Conservation (phyloP, 306 rosid species). For the Delonix regia region DNA sequence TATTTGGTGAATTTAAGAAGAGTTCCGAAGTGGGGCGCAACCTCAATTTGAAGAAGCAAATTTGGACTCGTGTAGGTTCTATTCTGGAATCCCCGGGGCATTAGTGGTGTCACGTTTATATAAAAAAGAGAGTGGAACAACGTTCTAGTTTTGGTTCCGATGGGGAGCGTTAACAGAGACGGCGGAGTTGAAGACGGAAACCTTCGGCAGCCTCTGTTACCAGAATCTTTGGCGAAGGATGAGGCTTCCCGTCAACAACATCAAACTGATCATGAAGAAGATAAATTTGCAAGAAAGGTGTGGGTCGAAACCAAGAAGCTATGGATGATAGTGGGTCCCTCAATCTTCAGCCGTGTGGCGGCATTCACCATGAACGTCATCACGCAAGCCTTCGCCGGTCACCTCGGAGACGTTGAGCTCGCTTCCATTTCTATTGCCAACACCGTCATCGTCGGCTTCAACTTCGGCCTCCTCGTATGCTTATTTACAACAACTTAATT, state of each 20-base stretch:
- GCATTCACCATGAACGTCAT: constrained; percentile 21
- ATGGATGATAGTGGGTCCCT: constrained; percentile 25
- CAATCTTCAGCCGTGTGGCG: constrained; percentile 24
- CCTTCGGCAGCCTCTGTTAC: background rate
- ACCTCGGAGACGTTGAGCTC: constrained; percentile 12
- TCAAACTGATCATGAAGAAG: background rate
- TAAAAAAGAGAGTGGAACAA: background rate
- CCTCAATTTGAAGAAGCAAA: background rate
- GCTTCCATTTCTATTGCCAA: constrained; percentile 20
- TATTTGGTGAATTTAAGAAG: background rate
- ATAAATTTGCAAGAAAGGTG: background rate
- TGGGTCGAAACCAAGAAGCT: constrained; percentile 26
- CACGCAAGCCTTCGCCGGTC: constrained; percentile 33
- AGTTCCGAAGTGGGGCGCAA: background rate
- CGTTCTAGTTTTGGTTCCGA: background rate
- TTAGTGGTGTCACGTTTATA: background rate
- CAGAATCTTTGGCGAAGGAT: background rate
- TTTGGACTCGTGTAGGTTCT: background rate
- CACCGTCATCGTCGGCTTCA: constrained; percentile 26
- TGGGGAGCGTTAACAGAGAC: background rate
- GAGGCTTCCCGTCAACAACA: background rate
- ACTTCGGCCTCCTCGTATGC: constrained; percentile 17
- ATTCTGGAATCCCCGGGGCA: too few relatives aligned
- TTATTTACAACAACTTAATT: background rate
- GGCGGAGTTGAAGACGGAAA: background rate